A percentile compares a stretch with the other conserved stretches of the same genome.
Conservation (phyloP, 805 yeast genomes). For the Saturnispora ahearnii region DNA sequence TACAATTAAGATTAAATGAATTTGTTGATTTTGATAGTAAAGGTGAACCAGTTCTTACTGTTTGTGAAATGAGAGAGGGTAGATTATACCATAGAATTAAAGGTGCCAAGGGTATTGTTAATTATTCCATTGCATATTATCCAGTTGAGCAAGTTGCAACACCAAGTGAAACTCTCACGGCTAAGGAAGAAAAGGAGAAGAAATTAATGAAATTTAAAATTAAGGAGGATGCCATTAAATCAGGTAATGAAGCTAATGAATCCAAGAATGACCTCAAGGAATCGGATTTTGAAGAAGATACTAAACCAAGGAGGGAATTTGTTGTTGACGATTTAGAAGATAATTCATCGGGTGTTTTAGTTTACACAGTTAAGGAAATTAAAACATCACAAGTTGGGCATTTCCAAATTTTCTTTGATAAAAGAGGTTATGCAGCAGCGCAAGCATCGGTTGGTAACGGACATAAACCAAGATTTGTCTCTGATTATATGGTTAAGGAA, state of each 20-base stretch:
- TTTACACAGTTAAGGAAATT: constrained; percentile 55
- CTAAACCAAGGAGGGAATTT: constrained; percentile 39
- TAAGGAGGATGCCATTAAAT: constrained; percentile 22
- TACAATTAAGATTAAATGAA: constrained; percentile 58
- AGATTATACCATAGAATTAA: constrained; percentile 57
- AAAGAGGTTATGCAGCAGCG: constrained; percentile 56
- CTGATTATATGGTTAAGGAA: constrained; percentile 72
- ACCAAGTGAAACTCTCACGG: constrained; percentile 61
- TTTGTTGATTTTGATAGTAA: constrained; percentile 61
- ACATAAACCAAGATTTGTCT: constrained; percentile 36
- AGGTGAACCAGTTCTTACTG: constrained; percentile 50
- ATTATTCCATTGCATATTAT: constrained; percentile 70
- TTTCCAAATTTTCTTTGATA: constrained; percentile 73
- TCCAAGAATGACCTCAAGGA: constrained; percentile 21
- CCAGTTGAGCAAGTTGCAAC: constrained; percentile 76
- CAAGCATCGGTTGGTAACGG: constrained; percentile 42
- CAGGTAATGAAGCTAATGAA: constrained; percentile 17
- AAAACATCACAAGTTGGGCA: constrained; percentile 48
- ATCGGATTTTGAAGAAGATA: constrained; percentile 25
- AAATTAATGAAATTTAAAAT: constrained; percentile 20
- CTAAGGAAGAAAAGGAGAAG: constrained; percentile 27
- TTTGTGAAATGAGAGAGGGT: constrained; percentile 47
- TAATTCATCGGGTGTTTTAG: constrained; percentile 68
- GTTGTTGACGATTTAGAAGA: constrained; percentile 48
- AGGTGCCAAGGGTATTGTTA: constrained; percentile 76